Evolutionary conservation across 2,329 filamentous ascomycete species (phyloP), one percentile per base, ranked within the genome.

Genomic region (Aureobasidium pullulans): DNA sequence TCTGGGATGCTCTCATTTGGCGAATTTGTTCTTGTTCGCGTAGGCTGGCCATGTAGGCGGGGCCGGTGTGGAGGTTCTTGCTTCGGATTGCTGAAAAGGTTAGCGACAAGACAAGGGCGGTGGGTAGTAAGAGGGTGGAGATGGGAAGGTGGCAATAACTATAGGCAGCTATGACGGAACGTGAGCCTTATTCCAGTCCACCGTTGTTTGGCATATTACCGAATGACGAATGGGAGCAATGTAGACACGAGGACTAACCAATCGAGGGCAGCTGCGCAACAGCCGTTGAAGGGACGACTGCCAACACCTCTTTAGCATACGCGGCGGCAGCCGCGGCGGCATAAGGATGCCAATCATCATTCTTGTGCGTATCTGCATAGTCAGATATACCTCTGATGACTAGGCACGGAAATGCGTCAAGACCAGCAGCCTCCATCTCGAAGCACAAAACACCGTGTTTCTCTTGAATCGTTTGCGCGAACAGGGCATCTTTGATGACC

Each of bases 341-440:
- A 60, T 68, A 70, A 1, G 57, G 46, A 23, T 69, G 69, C 68
- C 69, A 71, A 1, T 52, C 39, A 4, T 70, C 63, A 53, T 68
- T 68, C 60, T 69, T 71, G 57, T 71, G 68, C 1, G 67, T 64
- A 39, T 66, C 63, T 1, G 49, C 23, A 29, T 64, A 64, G 34
- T 64, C 62, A 7, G 54, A 64, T 4, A 64, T 59, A 1, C 67
- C 66, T 3, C 67, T 62, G 28, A 69, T 62, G 10, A 65, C 59
- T 9, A 67, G 28, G 39, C 61, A 66, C 4, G 58, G 64, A 29
- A 66, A 64, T 28, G 28, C 19, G 13, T 62, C 56, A 1, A 63
- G 48, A 0, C 62, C 62, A 8, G 62, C 62, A 3, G 60, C 62
- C 34, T 64, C 62, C 61, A 63, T 63, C 40, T 64, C 62, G 8